Evolutionary conservation across 164 flowering plant genomes (phyloP).

Genomic region (Vitis rupestris): DNA sequence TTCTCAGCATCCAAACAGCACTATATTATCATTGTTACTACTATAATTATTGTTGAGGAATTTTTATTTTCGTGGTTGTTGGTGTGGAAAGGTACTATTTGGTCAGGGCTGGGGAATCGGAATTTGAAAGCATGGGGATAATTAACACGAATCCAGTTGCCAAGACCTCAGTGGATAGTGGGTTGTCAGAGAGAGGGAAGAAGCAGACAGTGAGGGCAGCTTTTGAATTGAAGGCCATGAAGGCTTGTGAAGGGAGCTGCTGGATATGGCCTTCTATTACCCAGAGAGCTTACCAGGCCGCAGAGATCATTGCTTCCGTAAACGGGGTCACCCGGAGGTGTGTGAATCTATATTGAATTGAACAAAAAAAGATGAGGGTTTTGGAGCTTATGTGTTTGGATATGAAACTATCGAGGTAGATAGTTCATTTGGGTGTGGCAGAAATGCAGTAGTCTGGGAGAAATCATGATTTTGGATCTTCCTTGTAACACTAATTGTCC

Average conservation of each 20-base stretch:
- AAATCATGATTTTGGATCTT: too few relatives aligned
- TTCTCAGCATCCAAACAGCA: background rate
- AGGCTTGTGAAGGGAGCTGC: conserved; percentile 75
- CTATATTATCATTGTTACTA: background rate
- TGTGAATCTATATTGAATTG: too few relatives aligned
- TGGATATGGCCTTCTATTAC: conserved; percentile 99
- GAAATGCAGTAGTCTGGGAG: background rate
- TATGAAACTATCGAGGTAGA: too few relatives aligned
- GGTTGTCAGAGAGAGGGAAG: conserved; percentile 77
- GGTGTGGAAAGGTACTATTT: conserved; percentile 59
- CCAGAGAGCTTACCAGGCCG: conserved; percentile 94
- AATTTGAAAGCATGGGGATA: conserved; percentile 73
- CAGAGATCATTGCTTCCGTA: conserved; percentile 83
- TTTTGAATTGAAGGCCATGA: conserved; percentile 61
- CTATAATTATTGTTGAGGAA: background rate
- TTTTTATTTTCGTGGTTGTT: background rate
- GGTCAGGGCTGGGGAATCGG: conserved; percentile 94
- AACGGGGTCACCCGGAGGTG: conserved; percentile 34
- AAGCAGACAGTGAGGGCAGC: conserved; percentile 72
- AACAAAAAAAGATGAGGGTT: background rate
- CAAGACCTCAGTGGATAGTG: conserved; percentile 85
- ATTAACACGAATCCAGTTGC: conserved; percentile 93
- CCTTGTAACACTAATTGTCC: too few relatives aligned
- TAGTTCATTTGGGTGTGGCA: too few relatives aligned
- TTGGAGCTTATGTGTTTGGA: too few relatives aligned